These are phyloP conservation scores for Salvia splendens DNA, from an alignment of 257 asterid species.

Conservation along the genomic window DNA sequence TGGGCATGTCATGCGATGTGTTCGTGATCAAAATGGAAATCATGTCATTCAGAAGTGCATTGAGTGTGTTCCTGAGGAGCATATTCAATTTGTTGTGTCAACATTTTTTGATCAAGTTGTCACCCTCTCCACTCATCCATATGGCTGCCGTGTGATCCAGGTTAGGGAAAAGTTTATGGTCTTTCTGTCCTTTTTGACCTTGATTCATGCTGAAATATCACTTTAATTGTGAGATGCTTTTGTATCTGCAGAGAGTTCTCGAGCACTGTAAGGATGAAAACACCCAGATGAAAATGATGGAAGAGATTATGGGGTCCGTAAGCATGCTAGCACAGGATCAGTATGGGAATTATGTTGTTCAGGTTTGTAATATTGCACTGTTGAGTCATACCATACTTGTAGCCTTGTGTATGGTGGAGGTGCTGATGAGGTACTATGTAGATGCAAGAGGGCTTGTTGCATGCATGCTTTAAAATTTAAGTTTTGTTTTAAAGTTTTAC, in stretches of 20 bases:
- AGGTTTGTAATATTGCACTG: slow-evolving; percentile 48
- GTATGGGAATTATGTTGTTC: slow-evolving; percentile 94
- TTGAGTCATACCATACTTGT: background rate
- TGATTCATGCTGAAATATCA: background rate
- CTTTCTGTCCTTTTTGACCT: slow-evolving; percentile 1
- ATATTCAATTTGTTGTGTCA: slow-evolving; percentile 70
- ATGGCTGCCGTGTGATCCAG: slow-evolving; percentile 98
- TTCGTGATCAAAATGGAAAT: slow-evolving; percentile 96
- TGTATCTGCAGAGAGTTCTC: slow-evolving; percentile 65
- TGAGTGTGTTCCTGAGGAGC: slow-evolving; percentile 88
- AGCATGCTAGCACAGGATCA: slow-evolving; percentile 97
- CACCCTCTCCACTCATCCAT: slow-evolving; percentile 91
- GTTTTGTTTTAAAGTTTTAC: background rate
- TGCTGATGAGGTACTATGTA: background rate
- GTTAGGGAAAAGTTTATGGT: slow-evolving; percentile 39
- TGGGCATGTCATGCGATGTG: slow-evolving; percentile 93
- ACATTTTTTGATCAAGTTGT: slow-evolving; percentile 90
- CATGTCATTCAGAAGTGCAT: slow-evolving; percentile 95
- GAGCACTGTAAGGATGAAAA: slow-evolving; percentile 74
- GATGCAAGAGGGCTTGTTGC: background rate
- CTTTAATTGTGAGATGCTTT: slow-evolving; percentile 22
- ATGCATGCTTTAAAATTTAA: background rate
- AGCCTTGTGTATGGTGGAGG: background rate
- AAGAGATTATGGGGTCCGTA: slow-evolving; percentile 80
- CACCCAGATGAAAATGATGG: slow-evolving; percentile 89